These are phyloP conservation scores for Phylloporus scabripes DNA, from an alignment of 768 basidiomycete species.

Conservation along the genomic window DNA sequence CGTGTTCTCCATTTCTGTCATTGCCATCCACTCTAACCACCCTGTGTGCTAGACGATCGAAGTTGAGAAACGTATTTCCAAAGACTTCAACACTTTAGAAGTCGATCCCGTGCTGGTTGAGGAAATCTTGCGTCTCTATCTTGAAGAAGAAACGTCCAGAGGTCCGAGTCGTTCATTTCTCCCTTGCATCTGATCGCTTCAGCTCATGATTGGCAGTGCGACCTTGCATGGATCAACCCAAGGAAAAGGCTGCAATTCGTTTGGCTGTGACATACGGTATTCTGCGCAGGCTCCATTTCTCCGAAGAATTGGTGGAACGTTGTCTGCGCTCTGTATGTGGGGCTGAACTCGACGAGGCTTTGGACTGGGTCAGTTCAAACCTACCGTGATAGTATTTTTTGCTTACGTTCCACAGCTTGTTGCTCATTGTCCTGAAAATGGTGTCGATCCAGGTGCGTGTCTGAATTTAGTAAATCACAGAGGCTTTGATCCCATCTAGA, in stretches of 20 bases:
- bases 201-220: slow-evolving; percentile 9
- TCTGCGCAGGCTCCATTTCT: slow-evolving; percentile 71
- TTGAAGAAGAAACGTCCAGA: slow-evolving; percentile 34
- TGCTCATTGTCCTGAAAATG: slow-evolving; percentile 56
- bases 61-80: slow-evolving; percentile 70
- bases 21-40: slow-evolving; percentile 1
- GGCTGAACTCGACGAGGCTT: slow-evolving; percentile 79
- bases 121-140: slow-evolving; percentile 51
- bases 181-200: neutral
- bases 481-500: slow-evolving; percentile 5
- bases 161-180: slow-evolving; percentile 4
- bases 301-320: slow-evolving; percentile 59
- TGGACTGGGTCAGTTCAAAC: slow-evolving; percentile 71
- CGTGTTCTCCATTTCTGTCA: slow-evolving; percentile 21
- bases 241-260: slow-evolving; percentile 66
- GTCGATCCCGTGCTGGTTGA: slow-evolving; percentile 55
- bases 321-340: slow-evolving; percentile 63
- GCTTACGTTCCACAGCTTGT: slow-evolving; percentile 46
- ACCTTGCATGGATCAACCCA: slow-evolving; percentile 42
- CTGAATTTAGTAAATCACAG: neutral
- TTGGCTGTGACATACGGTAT: slow-evolving; percentile 80
- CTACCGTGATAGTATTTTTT: neutral
- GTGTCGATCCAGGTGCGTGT: slow-evolving; percentile 38
- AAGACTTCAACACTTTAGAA: slow-evolving; percentile 55
- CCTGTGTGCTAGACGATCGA: slow-evolving; percentile 52